Evolutionary conservation across 441 rosid genomes (phyloP), one percentile per base, ranked within the genome.

Genomic region (Croton setiger): DNA sequence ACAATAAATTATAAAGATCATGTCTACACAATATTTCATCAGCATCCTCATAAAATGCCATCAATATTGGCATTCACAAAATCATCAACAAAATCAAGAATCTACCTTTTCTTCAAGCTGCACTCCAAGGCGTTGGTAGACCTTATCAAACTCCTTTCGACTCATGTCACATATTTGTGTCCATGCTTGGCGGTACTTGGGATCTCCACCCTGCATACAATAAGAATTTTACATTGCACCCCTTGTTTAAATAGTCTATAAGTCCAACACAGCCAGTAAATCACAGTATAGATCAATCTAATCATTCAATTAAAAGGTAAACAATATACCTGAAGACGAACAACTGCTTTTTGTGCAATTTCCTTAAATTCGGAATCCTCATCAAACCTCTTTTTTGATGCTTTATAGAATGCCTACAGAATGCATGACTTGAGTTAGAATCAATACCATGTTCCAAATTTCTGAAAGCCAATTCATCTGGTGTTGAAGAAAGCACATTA

Each of bases 291-390:
- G 1, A 62, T 66, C 62, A 72, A 44, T 3, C 33, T 15, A 18
- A 71, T n/a, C 27, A 65, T 10, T 48, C 31, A 44, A 31, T 23
- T 14, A 5, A 66, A 56, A 17, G 52, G 18, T 33, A 57, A 56
- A 57, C 2, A 27, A 31, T 31, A 80, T 67, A 94, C 99, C 98
- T 94, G 98, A 53, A 94, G 96, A 36, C 82, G 88, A 75, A 94
- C 97, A 51, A 94, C 99, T 39, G 93, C 99, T 73, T 72, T 82
- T 37, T 92, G 98, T 69, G 99, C 99, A 76, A 76, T 86, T 73
- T 92, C 90, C 87, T 90, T 92, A 63, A 94, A 94, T 35, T 47
- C 86, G 7, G 82, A 69, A 80, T 87, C 99, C 27, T 23, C 14
- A 73, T 92, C 97, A 71, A 94, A 94, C 77, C 83, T 88, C 68